phyloP scores from a whole-genome alignment of 805 yeast species.

The Lachancea waltii region DNA sequence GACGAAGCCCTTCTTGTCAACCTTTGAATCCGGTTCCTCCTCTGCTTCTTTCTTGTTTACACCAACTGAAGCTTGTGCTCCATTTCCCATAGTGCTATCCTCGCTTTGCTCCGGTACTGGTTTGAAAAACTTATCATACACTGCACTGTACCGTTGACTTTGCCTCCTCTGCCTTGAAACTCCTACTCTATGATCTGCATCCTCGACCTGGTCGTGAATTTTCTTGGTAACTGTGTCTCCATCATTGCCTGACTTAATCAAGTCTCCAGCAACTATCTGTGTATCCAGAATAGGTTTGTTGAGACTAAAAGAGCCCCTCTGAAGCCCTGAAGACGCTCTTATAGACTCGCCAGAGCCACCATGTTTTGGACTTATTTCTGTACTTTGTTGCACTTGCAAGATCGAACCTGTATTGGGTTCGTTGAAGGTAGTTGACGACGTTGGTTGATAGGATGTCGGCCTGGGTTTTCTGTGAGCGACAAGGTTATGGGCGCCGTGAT shows the following conservation, averaged over 20 bases:
- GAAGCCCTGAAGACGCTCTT: constrained; percentile 19
- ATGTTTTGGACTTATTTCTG: not conserved
- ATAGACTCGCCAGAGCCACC: too few relatives aligned
- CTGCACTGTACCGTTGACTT: constrained; percentile 16
- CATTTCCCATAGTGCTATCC: constrained; percentile 11
- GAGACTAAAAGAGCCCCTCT: constrained; percentile 21
- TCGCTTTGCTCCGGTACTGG: constrained; percentile 16
- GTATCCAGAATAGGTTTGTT: constrained; percentile 34
- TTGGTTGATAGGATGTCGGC: constrained; percentile 79
- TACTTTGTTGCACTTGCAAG: constrained; percentile 13
- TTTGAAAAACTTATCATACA: constrained; percentile 12
- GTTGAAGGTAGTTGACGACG: constrained; percentile 6
- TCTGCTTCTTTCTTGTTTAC: too few relatives aligned
- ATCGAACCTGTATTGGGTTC: constrained; percentile 19
- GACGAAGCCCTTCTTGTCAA: constrained; percentile 35
- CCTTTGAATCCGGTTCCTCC: constrained; percentile 4
- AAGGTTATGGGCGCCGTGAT: constrained; percentile 1
- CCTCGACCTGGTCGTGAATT: constrained; percentile 20
- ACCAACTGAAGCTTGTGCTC: too few relatives aligned
- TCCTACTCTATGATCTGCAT: constrained; percentile 8
- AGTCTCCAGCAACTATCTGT: constrained; percentile 33
- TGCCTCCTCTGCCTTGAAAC: constrained; percentile 11
- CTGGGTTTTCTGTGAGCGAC: constrained; percentile 58
- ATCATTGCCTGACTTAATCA: constrained; percentile 28
- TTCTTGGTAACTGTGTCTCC: constrained; percentile 16